Conservation (phyloP, 1,284 basidiomycete species). For the Cutaneotrichosporon sp. region DNA sequence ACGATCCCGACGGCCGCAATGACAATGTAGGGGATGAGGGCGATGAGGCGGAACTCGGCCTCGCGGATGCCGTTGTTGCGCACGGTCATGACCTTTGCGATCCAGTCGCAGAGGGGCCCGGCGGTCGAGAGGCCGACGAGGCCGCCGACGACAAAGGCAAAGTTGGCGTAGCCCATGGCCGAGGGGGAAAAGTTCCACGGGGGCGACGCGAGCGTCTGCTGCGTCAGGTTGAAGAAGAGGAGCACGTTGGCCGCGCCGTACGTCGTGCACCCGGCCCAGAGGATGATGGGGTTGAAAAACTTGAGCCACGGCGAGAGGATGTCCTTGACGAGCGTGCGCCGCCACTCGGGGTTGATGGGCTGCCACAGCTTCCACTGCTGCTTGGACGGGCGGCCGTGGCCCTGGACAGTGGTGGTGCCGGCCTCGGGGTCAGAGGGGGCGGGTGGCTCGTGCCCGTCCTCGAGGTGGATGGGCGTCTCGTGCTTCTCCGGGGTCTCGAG, state of each 20-base stretch:
- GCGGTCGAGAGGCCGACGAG: conserved; percentile 23
- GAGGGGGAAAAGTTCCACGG: conserved; percentile 15
- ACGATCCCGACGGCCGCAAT: conserved; percentile 9
- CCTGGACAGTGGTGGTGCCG: neutral
- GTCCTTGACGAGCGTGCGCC: conserved; percentile 15
- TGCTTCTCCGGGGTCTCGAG: neutral
- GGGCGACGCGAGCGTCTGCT: conserved; percentile 7
- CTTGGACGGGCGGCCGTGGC: conserved; percentile 5
- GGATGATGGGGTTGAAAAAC: conserved; percentile 24
- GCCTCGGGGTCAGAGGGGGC: neutral
- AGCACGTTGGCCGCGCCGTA: conserved; percentile 19
- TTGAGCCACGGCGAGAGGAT: conserved; percentile 18
- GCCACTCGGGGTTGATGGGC: conserved; percentile 19
- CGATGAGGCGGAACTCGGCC: conserved; percentile 24
- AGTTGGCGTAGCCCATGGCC: conserved; percentile 21
- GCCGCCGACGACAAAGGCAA: conserved; percentile 24
- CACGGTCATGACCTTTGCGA: conserved; percentile 14
- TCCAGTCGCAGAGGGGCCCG: conserved; percentile 18
- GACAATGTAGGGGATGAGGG: conserved; percentile 20
- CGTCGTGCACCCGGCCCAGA: conserved; percentile 17
- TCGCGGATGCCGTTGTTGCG: conserved; percentile 23
- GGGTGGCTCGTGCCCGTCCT: neutral
- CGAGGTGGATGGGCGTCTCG: neutral
- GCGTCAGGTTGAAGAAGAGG: conserved; percentile 22
- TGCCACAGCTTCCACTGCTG: conserved; percentile 20